Base-by-base conservation (phyloP, 2,329 filamentous ascomycete species). In the Zasmidium angulare region DNA sequence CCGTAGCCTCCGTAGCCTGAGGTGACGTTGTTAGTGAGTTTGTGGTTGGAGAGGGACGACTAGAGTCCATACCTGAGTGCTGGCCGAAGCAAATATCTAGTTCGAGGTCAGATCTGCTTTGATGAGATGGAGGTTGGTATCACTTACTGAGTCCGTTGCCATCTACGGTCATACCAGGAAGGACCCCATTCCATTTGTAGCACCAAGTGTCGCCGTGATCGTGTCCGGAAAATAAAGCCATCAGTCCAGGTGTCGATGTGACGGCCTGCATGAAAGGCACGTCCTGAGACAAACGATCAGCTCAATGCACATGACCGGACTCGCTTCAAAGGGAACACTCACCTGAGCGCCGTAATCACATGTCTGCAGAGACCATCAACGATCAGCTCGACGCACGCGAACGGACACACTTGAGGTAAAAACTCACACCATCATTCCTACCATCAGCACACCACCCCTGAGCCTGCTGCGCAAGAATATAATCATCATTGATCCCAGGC, bases 211-310 rank as follows among this genome's bases (percentile, higher is more conserved):
- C 67, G 4, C 17, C 46, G 26, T 58, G 88, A 63, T 89, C 86
- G 62, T 91, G 88, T 0, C 86, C 88, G 3, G 79, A 81, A 71
- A 89, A 87, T 3, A 88, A 66, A 0, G 76, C 84, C 48, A 85
- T 79, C 14, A 89, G 64, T 0, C 85, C 84, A 0, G 77, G 66
- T 0, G 82, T 86, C 0, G 79, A 73, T 0, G 81, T 74, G 2
- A 90, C 67, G 0, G 86, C 85, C 57, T 81, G 68, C 85, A 89
- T 88, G 62, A 91, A 90, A 0, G 80, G 77, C 0, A 77, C 71
- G 57, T 89, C 86, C 55, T 87, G 74, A 3, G 75, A 22, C 9
- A 7, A 11, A 29, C 46, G 11, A n/a, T 43, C 29, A 17, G n/a
- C 31, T 31, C n/a, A n/a, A 14, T 40, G 19, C 19, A 29, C 14